Conservation (phyloP, 129 eudicot species). For the Flaveria brownii region DNA sequence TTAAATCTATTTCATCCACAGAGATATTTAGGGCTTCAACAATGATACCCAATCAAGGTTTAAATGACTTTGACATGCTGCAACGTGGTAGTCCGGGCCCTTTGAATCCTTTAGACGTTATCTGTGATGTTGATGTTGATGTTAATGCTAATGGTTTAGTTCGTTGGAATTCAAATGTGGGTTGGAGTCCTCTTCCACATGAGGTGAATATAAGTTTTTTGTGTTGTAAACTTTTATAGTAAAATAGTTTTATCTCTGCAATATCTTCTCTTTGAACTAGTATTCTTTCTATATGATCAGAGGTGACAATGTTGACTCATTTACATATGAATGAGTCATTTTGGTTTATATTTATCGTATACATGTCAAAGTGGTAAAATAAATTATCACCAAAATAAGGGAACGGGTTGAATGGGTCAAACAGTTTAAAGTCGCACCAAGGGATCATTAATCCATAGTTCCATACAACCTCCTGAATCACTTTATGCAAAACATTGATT, state of each 20-base stretch:
- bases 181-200: conserved; percentile 60
- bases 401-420: background rate
- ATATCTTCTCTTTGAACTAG: background rate
- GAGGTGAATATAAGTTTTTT: conserved; percentile 49
- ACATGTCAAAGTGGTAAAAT: background rate
- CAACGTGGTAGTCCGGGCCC: conserved; percentile 88
- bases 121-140: conserved; percentile 46
- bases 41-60: conserved; percentile 63
- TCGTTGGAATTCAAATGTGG: conserved; percentile 65
- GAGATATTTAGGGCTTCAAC: conserved; percentile 70
- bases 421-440: background rate
- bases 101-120: conserved; percentile 47
- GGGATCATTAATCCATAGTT: background rate
- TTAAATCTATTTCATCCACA: conserved; percentile 28
- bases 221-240: background rate
- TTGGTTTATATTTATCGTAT: background rate
- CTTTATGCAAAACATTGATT: background rate
- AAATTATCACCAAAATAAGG: background rate
- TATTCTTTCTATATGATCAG: conserved; percentile 2
- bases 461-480: background rate
- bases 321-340: background rate
- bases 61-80: conserved; percentile 68
- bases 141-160: conserved; percentile 44
- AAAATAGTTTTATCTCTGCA: background rate
- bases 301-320: background rate